These are phyloP conservation scores for Fusarium protoensiforme DNA, from an alignment of 2,329 filamentous ascomycete genomes.

Conservation along the genomic window DNA sequence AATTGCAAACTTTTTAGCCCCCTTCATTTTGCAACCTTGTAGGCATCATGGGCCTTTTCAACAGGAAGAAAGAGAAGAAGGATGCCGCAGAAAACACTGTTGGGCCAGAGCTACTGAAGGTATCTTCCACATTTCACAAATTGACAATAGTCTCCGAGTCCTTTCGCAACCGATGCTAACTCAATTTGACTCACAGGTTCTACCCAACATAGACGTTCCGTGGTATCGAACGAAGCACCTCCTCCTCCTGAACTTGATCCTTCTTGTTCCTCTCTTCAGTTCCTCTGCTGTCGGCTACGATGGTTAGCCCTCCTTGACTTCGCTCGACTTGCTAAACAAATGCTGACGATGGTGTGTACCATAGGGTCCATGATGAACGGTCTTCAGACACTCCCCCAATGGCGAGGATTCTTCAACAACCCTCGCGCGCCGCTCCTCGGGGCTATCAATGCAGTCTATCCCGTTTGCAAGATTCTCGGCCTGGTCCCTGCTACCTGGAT, in stretches of 20 bases:
- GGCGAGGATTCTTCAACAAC: constrained; percentile 53
- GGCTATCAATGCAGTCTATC: constrained; percentile 49
- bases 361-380: constrained; percentile 55
- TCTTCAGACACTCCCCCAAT: constrained; percentile 52
- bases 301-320: constrained; percentile 37
- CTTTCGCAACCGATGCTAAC: neutral
- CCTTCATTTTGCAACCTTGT: neutral
- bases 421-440: constrained; percentile 48
- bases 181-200: constrained; percentile 33
- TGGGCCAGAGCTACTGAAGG: neutral
- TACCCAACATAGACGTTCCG: constrained; percentile 49
- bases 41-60: neutral
- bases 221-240: constrained; percentile 56
- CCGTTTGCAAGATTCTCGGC: constrained; percentile 50
- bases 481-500: constrained; percentile 48
- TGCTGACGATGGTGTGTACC: neutral
- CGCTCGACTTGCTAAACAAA: neutral
- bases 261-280: constrained; percentile 54
- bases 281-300: constrained; percentile 55
- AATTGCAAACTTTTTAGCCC: neutral
- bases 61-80: neutral
- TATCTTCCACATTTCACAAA: neutral
- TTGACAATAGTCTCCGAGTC: neutral
- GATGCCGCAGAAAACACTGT: neutral
- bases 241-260: constrained; percentile 53